Base-by-base conservation (phyloP, 1,284 basidiomycete species). In the Cutaneotrichosporon daszewskae region DNA sequence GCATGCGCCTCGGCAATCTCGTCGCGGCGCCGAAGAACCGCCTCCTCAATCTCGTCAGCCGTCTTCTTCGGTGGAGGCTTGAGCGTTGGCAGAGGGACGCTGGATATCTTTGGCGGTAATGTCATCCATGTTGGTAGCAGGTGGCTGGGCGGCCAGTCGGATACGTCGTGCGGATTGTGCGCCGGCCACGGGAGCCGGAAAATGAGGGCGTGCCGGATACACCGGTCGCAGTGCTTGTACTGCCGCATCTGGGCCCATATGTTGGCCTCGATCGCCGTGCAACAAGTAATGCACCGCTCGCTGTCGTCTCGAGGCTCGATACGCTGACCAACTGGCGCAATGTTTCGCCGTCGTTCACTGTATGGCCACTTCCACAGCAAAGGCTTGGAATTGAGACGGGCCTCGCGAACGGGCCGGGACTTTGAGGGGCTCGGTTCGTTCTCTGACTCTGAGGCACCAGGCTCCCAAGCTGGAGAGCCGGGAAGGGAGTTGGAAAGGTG, bases 151-250 rank as follows among this genome's bases (percentile, higher is more conserved):
- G 66, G 66, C 36, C 57, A 64, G 27, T 60, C 60, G 14, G 51
- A 52, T 1, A 65, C 51, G 14, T 62, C 59, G 31, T 52, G 31
- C 16, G 45, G 34, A 11, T 47, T 38, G 27, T 62, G 64, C 1
- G 61, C 60, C 0, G 66, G 66, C 66, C 66, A 69, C 1, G 62
- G 62, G 12, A 66, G 36, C 24, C 57, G 51, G 36, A 62, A 69
- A 37, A 67, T 60, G 10, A 69, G 53, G 2, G 65, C 56, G 38
- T 69, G 66, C n/a, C 65, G 64, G n/a, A 57, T 53, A 38, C 66
- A 69, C 19, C 65, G 54, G 1, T 49, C 40, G 37, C 66, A 69
- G 37, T 62, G 57, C 29, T 66, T 61, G 33, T 60, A 64, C 40
- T 59, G 61, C 32, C 54, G 41, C 10, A 54, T 56, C 16, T 31